These are phyloP conservation scores for Aspergillus leporis DNA, from an alignment of 495 filamentous ascomycete genomes.

Conservation along the genomic window DNA sequence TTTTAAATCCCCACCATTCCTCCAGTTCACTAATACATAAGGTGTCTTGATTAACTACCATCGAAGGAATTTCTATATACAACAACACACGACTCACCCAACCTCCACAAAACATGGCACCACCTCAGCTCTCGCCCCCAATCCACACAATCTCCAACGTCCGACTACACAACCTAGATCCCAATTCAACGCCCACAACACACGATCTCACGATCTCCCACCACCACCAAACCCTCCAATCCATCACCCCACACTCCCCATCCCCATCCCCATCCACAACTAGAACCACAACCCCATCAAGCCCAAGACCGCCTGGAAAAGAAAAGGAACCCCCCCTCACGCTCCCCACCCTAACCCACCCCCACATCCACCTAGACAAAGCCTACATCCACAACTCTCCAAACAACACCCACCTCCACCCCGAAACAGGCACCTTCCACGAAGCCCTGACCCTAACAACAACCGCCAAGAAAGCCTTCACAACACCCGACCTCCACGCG, in stretches of 20 bases:
- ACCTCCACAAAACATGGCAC: slow-evolving; percentile 21
- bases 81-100: no score
- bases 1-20: no score
- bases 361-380: slow-evolving; percentile 79
- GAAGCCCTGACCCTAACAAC: slow-evolving; percentile 66
- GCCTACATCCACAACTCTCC: slow-evolving; percentile 62
- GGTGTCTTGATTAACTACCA: no score
- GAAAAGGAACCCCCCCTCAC: slow-evolving; percentile 29
- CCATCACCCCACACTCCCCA: slow-evolving; percentile 33
- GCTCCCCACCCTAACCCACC: slow-evolving; percentile 65
- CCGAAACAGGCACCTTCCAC: slow-evolving; percentile 58
- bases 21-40: no score
- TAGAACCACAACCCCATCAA: not conserved
- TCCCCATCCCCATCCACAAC: slow-evolving; percentile 11
- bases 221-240: slow-evolving; percentile 41
- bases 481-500: slow-evolving; percentile 55
- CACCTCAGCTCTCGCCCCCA: slow-evolving; percentile 19
- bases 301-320: no score
- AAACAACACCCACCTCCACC: slow-evolving; percentile 59
- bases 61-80: no score
- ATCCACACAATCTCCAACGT: slow-evolving; percentile 35
- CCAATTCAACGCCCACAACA: slow-evolving; percentile 19
- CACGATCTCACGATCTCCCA: slow-evolving; percentile 47
- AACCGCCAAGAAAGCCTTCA: slow-evolving; percentile 63
- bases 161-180: slow-evolving; percentile 35